Percentiles rank a stretch among this genome's conserved stretches.
phyloP scores from a whole-genome alignment of 164 flowering plant genomes.

The Dillenia suffruticosa region DNA sequence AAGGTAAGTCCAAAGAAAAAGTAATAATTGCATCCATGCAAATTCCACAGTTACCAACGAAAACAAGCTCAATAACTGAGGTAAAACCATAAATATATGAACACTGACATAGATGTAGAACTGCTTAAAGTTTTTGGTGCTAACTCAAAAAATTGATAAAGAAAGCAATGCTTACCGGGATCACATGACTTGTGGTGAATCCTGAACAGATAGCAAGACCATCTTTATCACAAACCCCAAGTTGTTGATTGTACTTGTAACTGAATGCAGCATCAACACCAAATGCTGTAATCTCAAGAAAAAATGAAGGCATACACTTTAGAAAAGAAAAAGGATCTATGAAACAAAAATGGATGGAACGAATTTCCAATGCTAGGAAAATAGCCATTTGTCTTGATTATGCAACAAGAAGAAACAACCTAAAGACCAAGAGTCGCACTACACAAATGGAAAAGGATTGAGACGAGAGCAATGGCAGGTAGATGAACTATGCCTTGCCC shows the following conservation, averaged over 20 bases:
- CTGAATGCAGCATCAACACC: constrained; percentile 98
- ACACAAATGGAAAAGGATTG: too few relatives aligned
- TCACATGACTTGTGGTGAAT: constrained; percentile 75
- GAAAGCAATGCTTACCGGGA: constrained; percentile 53
- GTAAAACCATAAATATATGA: neutral
- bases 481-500: too few relatives aligned
- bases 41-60: too few relatives aligned
- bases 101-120: neutral
- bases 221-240: constrained; percentile 72
- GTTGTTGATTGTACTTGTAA: constrained; percentile 79
- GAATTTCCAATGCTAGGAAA: too few relatives aligned
- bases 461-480: too few relatives aligned
- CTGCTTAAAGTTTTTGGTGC: neutral
- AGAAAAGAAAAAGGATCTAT: neutral
- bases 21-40: too few relatives aligned
- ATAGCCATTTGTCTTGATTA: too few relatives aligned
- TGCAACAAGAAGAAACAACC: too few relatives aligned
- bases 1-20: too few relatives aligned
- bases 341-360: too few relatives aligned
- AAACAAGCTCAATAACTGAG: neutral
- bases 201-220: constrained; percentile 89
- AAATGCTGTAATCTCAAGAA: constrained; percentile 55
- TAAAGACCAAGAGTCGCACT: too few relatives aligned
- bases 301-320: constrained; percentile 1
- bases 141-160: constrained; percentile 2